These are phyloP conservation scores for Terana coerulea DNA, from an alignment of 768 basidiomycete species.

Conservation along the genomic window DNA sequence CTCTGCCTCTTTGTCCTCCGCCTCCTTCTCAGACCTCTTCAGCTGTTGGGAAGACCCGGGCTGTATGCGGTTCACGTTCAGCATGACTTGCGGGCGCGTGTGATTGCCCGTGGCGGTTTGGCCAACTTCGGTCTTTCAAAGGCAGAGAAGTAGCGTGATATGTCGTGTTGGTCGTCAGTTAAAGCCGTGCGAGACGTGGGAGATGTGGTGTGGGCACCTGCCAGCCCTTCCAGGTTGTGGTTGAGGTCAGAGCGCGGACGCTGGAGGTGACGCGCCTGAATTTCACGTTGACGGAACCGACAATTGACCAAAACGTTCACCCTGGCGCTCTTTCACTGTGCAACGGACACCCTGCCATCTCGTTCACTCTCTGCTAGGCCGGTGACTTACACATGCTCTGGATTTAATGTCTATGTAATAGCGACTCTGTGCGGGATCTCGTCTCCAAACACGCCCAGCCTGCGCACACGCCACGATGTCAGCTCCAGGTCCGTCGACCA, in stretches of 20 bases:
- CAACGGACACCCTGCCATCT: not conserved
- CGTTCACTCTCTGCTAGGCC: not conserved
- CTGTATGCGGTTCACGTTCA: slow-evolving; percentile 25
- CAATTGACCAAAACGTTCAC: not conserved
- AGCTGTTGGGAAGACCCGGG: slow-evolving; percentile 12
- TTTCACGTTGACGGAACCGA: too few relatives aligned
- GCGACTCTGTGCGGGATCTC: not conserved
- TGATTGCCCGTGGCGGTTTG: not conserved
- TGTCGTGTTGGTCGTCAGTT: not conserved
- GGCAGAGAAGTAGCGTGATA: too few relatives aligned
- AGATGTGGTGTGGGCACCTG: not conserved
- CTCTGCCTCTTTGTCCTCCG: slow-evolving; percentile 26
- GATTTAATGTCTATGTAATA: slow-evolving; percentile 2
- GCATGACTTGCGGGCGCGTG: slow-evolving; percentile 2
- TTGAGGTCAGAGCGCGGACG: not conserved
- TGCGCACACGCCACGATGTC: not conserved
- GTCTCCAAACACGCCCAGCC: not conserved
- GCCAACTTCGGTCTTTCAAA: not conserved
- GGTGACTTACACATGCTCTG: not conserved
- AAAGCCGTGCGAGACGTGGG: not conserved
- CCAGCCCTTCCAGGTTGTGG: not conserved
- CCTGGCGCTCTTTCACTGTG: not conserved
- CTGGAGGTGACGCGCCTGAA: not conserved
- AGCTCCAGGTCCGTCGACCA: not conserved
- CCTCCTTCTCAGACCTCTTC: slow-evolving; percentile 20